phyloP scores from a whole-genome alignment of 1,284 basidiomycete genomes.

The Rhodotorula sp. region DNA sequence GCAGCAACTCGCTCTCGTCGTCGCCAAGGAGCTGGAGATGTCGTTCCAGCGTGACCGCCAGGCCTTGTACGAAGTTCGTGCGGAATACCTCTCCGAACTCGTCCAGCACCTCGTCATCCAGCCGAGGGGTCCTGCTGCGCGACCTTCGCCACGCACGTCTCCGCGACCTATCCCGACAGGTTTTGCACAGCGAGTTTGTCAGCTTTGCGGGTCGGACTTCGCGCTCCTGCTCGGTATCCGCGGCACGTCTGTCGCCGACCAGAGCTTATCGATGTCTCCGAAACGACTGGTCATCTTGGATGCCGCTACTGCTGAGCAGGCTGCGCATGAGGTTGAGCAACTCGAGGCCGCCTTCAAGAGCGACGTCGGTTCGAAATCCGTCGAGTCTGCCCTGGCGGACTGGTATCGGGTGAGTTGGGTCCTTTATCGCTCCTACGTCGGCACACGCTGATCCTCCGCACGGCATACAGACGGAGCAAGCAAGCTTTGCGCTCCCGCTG shows the following conservation, averaged over 20 bases:
- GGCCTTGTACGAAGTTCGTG: not conserved
- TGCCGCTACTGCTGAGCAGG: not conserved
- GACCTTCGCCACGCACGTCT: too few species aligned
- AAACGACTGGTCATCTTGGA: not conserved
- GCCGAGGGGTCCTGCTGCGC: not conserved
- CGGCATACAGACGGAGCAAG: not conserved
- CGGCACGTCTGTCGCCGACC: not conserved
- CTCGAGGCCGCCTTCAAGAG: too few species aligned
- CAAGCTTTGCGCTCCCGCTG: not conserved
- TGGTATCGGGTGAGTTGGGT: too few species aligned
- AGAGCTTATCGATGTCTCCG: not conserved
- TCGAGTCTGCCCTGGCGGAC: too few species aligned
- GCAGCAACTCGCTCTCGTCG: not conserved
- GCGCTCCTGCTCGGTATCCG: constrained; percentile 26
- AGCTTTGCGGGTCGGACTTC: constrained; percentile 5
- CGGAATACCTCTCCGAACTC: not conserved
- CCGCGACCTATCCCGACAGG: not conserved
- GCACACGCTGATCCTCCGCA: too few species aligned
- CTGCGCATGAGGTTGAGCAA: too few species aligned
- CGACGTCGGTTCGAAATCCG: too few species aligned
- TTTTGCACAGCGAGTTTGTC: not conserved
- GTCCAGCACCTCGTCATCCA: constrained; percentile 7
- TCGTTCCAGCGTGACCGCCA: constrained; percentile 3
- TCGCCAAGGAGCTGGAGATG: constrained; percentile 13
- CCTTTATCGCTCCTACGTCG: too few species aligned